phyloP scores from a whole-genome alignment of 257 asterid genomes.

The Striga asiatica region DNA sequence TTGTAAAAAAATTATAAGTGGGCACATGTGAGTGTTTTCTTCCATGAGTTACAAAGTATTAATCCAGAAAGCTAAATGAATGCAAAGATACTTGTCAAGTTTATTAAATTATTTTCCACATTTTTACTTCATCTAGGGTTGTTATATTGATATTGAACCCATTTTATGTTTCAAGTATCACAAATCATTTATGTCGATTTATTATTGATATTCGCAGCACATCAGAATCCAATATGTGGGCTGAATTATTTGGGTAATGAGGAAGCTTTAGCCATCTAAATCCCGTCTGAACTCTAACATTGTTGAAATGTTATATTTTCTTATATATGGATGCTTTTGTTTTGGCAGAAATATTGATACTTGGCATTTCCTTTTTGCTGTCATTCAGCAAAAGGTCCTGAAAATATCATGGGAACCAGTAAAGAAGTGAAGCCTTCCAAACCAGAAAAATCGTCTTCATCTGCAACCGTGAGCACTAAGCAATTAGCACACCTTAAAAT shows the following conservation, averaged over 20 bases:
- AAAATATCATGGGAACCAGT: slow-evolving; percentile 54
- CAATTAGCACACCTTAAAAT: not conserved
- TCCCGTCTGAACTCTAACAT: too few relatives aligned
- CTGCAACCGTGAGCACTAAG: slow-evolving; percentile 36
- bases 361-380: slow-evolving; percentile 10
- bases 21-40: too few relatives aligned
- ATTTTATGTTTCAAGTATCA: too few relatives aligned
- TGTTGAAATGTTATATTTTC: not conserved
- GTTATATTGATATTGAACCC: too few relatives aligned
- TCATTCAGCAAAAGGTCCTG: slow-evolving; percentile 6
- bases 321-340: not conserved
- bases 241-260: not conserved
- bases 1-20: too few relatives aligned
- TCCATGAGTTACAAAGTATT: too few relatives aligned
- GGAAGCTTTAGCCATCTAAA: not conserved
- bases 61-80: too few relatives aligned
- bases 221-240: not conserved
- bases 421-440: slow-evolving; percentile 55
- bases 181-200: too few relatives aligned
- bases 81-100: too few relatives aligned
- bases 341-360: slow-evolving; percentile 13
- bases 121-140: too few relatives aligned
- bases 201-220: not conserved
- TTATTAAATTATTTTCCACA: too few relatives aligned
- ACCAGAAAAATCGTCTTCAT: slow-evolving; percentile 53